Evolutionary conservation across 2,329 filamentous ascomycete genomes (phyloP).

Genomic region (Penicillium sp.): DNA sequence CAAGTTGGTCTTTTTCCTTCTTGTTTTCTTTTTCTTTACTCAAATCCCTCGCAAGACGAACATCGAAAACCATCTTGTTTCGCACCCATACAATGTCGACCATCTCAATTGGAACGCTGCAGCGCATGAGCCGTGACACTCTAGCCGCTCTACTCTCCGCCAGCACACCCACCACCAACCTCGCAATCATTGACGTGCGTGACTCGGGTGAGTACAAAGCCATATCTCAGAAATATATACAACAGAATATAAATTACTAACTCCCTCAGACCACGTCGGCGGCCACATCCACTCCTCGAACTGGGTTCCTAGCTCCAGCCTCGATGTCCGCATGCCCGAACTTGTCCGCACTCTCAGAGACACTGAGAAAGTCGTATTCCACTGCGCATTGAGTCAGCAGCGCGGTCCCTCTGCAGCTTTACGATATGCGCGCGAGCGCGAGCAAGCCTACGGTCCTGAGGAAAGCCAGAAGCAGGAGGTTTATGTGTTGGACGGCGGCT

Average conservation of each 20-base stretch:
- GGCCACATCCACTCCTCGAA: constrained; percentile 76
- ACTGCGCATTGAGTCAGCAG: constrained; percentile 89
- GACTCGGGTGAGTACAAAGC: constrained; percentile 59
- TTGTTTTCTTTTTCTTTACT: not conserved
- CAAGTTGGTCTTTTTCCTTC: not conserved
- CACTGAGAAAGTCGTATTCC: constrained; percentile 83
- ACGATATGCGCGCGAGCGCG: constrained; percentile 62
- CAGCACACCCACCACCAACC: constrained; percentile 41
- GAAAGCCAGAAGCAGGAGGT: constrained; percentile 60
- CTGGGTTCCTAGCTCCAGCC: constrained; percentile 66
- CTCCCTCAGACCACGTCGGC: constrained; percentile 68
- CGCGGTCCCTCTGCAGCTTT: constrained; percentile 80
- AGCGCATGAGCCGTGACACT: constrained; percentile 62
- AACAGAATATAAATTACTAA: not conserved
- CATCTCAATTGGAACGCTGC: constrained; percentile 58
- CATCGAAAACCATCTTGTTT: not conserved
- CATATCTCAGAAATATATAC: not conserved
- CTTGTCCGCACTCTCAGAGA: constrained; percentile 71
- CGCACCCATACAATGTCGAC: constrained; percentile 40
- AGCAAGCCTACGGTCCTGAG: constrained; percentile 46
- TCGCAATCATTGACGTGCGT: constrained; percentile 82
- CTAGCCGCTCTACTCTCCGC: constrained; percentile 62
- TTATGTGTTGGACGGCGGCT: constrained; percentile 76
- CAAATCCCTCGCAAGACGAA: not conserved
- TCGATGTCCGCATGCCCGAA: constrained; percentile 74